Percentiles rank a stretch among this genome's conserved stretches.
These are phyloP conservation scores for Rubia balearica DNA, from an alignment of 305 asterid genomes.

Conservation along the genomic window DNA sequence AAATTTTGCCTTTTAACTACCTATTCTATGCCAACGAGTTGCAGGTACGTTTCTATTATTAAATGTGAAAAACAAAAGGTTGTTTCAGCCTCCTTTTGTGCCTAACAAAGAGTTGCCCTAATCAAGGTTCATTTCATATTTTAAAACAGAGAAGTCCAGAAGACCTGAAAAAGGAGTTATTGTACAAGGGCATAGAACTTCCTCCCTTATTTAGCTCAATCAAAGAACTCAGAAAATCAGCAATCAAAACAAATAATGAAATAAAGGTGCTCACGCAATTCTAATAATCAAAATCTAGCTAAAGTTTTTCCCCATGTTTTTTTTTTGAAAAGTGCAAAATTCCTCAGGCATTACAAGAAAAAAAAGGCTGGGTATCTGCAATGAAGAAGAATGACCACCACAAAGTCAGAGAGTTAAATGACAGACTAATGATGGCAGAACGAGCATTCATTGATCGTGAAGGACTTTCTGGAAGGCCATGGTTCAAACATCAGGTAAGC, in stretches of 20 bases:
- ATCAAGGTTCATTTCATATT: slow-evolving; percentile 15
- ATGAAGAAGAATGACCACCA: slow-evolving; percentile 26
- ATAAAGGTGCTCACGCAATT: slow-evolving; percentile 40
- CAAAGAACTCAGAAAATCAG: slow-evolving; percentile 50
- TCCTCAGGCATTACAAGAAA: slow-evolving; percentile 35
- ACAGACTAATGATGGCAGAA: slow-evolving; percentile 78
- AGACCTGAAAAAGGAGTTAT: slow-evolving; percentile 40
- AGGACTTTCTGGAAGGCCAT: slow-evolving; percentile 65
- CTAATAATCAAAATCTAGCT: not conserved
- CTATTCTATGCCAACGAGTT: slow-evolving; percentile 63
- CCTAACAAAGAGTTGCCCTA: slow-evolving; percentile 10
- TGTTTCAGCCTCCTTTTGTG: slow-evolving; percentile 4
- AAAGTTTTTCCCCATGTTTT: not conserved
- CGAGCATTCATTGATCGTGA: slow-evolving; percentile 69
- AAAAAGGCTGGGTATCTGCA: slow-evolving; percentile 30
- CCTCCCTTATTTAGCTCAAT: slow-evolving; percentile 60
- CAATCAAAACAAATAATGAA: slow-evolving; percentile 42
- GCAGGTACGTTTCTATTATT: slow-evolving; percentile 38
- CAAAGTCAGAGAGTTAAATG: slow-evolving; percentile 60
- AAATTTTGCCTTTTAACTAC: slow-evolving; percentile 70
- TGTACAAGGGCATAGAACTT: slow-evolving; percentile 36
- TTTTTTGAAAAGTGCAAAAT: slow-evolving; percentile 9
- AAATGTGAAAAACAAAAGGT: not conserved
- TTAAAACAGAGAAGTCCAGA: slow-evolving; percentile 52
- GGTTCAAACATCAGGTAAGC: slow-evolving; percentile 85